Evolutionary conservation across 164 flowering plant genomes (phyloP).

Genomic region (Saururus chinensis): DNA sequence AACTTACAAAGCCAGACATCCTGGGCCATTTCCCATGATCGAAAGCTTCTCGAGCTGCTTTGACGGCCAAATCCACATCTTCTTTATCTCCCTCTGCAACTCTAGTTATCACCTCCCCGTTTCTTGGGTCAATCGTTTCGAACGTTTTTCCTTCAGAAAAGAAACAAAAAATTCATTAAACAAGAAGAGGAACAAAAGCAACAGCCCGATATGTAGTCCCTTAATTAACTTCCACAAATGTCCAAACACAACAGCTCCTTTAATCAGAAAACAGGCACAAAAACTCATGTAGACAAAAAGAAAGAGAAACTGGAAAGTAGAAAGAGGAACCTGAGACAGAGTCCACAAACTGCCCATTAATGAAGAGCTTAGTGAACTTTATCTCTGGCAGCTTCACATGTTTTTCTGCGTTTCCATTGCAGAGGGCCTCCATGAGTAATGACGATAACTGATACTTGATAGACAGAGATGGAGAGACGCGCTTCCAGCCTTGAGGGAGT

Average conservation of each 20-base stretch:
- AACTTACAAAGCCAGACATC: constrained; percentile 55
- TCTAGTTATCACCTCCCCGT: constrained; percentile 43
- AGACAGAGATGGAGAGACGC: background rate
- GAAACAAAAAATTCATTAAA: too few species aligned
- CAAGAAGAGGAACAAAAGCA: too few species aligned
- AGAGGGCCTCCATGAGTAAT: constrained; percentile 4
- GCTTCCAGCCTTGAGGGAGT: too few species aligned
- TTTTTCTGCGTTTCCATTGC: constrained; percentile 7
- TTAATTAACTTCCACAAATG: too few species aligned
- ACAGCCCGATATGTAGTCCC: too few species aligned
- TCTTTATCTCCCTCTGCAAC: constrained; percentile 64
- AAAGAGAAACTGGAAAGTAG: background rate
- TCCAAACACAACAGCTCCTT: too few species aligned
- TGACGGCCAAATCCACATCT: constrained; percentile 73
- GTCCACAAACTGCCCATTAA: constrained; percentile 68
- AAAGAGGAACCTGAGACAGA: constrained; percentile 40
- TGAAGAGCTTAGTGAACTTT: constrained; percentile 69
- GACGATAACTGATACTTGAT: background rate
- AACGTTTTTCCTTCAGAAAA: constrained; percentile 48
- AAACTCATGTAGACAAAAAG: background rate
- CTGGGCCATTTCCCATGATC: constrained; percentile 88
- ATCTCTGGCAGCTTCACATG: constrained; percentile 19
- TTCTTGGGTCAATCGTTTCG: constrained; percentile 74
- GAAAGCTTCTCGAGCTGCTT: constrained; percentile 76
- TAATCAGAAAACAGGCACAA: background rate